Percentiles rank a stretch among this genome's conserved stretches.
phyloP scores from a whole-genome alignment of 2,329 filamentous ascomycete species.

The Alternaria brassicicola region DNA sequence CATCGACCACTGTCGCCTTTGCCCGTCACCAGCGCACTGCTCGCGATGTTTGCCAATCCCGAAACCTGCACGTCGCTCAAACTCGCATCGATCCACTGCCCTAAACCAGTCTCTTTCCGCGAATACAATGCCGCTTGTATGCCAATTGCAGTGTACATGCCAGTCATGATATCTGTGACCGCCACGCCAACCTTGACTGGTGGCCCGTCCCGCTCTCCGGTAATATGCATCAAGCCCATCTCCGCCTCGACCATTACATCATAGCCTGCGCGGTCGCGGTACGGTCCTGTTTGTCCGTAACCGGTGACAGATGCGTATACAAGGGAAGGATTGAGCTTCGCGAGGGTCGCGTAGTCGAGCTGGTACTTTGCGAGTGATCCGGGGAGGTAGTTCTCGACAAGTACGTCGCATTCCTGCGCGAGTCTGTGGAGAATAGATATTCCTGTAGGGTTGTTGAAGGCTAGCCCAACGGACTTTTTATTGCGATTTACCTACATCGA shows the following conservation, averaged over 20 bases:
- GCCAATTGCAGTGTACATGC: slow-evolving; percentile 90
- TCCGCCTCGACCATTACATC: slow-evolving; percentile 99
- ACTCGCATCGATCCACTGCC: slow-evolving; percentile 89
- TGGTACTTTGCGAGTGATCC: slow-evolving; percentile 85
- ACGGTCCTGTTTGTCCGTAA: slow-evolving; percentile 93
- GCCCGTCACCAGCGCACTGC: slow-evolving; percentile 84
- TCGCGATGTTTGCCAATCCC: slow-evolving; percentile 89
- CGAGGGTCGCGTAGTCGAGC: slow-evolving; percentile 83
- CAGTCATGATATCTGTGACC: slow-evolving; percentile 93
- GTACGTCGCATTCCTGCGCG: slow-evolving; percentile 80
- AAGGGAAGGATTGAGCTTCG: slow-evolving; percentile 78
- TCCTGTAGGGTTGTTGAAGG: slow-evolving; percentile 83
- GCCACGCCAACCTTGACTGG: slow-evolving; percentile 98
- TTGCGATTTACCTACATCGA: slow-evolving; percentile 82
- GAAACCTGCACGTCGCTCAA: slow-evolving; percentile 94
- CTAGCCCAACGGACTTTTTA: slow-evolving; percentile 91
- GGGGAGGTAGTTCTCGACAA: slow-evolving; percentile 96
- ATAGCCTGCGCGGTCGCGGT: slow-evolving; percentile 85
- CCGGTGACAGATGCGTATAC: slow-evolving; percentile 97
- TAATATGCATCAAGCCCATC: slow-evolving; percentile 98
- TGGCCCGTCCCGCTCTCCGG: slow-evolving; percentile 81
- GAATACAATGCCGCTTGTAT: slow-evolving; percentile 88
- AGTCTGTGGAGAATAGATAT: slow-evolving; percentile 86
- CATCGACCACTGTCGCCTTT: slow-evolving; percentile 86
- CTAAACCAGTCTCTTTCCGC: slow-evolving; percentile 74